A percentile compares a stretch with the other conserved stretches of the same genome.
Conservation (phyloP, 2,329 filamentous ascomycete species). For the Trichoderma arundinaceum region DNA sequence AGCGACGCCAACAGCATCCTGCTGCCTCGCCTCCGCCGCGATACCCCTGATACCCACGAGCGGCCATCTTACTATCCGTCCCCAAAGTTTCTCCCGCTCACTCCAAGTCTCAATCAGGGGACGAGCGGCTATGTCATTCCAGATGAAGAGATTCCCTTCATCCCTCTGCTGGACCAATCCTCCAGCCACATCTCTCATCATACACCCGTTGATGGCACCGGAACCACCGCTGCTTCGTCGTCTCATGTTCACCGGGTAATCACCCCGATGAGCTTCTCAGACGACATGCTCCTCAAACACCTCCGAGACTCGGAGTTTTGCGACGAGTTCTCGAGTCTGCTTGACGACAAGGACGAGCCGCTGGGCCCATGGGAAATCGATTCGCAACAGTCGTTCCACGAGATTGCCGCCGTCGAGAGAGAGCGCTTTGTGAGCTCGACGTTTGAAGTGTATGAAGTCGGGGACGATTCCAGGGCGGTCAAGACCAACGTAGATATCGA, state of each 20-base stretch:
- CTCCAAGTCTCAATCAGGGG: constrained; percentile 34
- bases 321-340: constrained; percentile 45
- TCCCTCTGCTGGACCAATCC: constrained; percentile 40
- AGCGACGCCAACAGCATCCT: constrained; percentile 31
- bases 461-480: constrained; percentile 50
- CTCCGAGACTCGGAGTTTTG: constrained; percentile 51
- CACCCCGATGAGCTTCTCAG: constrained; percentile 44
- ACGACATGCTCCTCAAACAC: constrained; percentile 51
- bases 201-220: constrained; percentile 32
- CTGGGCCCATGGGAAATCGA: constrained; percentile 46
- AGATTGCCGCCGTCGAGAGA: constrained; percentile 47
- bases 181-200: constrained; percentile 10
- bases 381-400: constrained; percentile 40
- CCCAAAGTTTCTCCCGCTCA: constrained; percentile 35
- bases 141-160: constrained; percentile 44
- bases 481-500: constrained; percentile 42
- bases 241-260: constrained; percentile 34
- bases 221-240: not conserved
- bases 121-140: constrained; percentile 35
- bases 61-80: constrained; percentile 38
- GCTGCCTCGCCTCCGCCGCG: constrained; percentile 38
- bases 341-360: constrained; percentile 46
- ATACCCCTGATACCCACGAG: constrained; percentile 42
- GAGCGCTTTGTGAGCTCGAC: constrained; percentile 54
- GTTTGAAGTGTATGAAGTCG: constrained; percentile 64